Conservation (phyloP, 116 monocot species). For the Posidonia oceanica region DNA sequence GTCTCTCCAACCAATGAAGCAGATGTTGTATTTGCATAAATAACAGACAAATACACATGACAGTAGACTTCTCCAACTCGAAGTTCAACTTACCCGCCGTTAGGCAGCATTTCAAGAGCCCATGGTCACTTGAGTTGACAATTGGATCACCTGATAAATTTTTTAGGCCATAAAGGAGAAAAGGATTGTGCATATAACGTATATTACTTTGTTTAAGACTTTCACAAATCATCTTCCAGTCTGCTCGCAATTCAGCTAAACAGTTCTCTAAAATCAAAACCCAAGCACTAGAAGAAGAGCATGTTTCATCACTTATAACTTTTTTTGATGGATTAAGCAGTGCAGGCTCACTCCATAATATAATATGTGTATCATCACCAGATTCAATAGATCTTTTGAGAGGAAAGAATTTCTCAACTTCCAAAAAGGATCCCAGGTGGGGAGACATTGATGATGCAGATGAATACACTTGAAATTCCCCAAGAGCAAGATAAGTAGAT, state of each 20-base stretch:
- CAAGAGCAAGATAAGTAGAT: slow-evolving; percentile 31
- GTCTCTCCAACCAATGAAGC: slow-evolving; percentile 13
- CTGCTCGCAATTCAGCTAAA: slow-evolving; percentile 26
- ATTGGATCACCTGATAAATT: slow-evolving; percentile 21
- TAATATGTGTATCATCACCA: slow-evolving; percentile 13
- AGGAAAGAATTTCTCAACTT: slow-evolving; percentile 11
- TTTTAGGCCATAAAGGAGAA: slow-evolving; percentile 44
- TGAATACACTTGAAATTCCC: slow-evolving; percentile 27
- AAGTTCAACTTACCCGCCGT: slow-evolving; percentile 48
- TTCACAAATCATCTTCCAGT: slow-evolving; percentile 29
- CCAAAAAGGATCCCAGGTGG: slow-evolving; percentile 4
- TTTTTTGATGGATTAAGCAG: slow-evolving; percentile 6
- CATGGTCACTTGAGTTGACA: slow-evolving; percentile 8
- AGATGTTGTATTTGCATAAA: slow-evolving; percentile 18
- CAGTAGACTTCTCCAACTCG: slow-evolving; percentile 36
- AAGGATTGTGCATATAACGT: slow-evolving; percentile 23
- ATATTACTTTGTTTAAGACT: slow-evolving; percentile 21
- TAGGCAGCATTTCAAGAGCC: slow-evolving; percentile 32
- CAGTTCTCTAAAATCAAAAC: slow-evolving; percentile 19
- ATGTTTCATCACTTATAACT: slow-evolving; percentile 7
- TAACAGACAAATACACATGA: slow-evolving; percentile 16
- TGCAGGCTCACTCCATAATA: slow-evolving; percentile 56
- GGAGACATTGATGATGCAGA: slow-evolving; percentile 13
- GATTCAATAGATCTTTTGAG: background rate
- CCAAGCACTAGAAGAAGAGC: background rate